These are phyloP conservation scores for Selaginella moellendorffii DNA, from an alignment of 75 land plant species.

Conservation along the genomic window DNA sequence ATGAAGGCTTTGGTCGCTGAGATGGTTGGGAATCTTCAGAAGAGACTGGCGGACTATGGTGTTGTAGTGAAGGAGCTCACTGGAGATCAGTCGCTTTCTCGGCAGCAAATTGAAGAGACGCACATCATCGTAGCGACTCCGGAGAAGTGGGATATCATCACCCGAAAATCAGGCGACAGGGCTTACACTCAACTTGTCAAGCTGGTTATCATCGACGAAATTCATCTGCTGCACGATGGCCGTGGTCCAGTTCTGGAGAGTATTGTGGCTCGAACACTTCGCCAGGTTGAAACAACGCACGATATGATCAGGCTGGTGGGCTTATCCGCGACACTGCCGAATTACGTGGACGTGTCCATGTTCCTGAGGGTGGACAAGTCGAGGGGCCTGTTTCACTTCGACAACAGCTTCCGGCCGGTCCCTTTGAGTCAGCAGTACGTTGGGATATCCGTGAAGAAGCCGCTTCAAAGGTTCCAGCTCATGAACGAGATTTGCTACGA, in stretches of 20 bases:
- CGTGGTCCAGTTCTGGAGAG: constrained; percentile 95
- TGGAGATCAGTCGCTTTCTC: constrained; percentile 78
- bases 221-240: constrained; percentile 91
- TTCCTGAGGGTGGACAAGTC: constrained; percentile 55
- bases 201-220: constrained; percentile 86
- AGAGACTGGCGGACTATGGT: constrained; percentile 54
- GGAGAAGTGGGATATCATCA: constrained; percentile 98
- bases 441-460: constrained; percentile 77
- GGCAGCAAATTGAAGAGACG: constrained; percentile 87
- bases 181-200: constrained; percentile 89
- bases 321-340: constrained; percentile 88
- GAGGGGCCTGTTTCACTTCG: constrained; percentile 77
- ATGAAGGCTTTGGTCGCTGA: constrained; percentile 98
- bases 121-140: constrained; percentile 97
- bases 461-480: constrained; percentile 74
- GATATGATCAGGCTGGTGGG: constrained; percentile 80
- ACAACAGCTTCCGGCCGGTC: constrained; percentile 92
- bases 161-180: constrained; percentile 88
- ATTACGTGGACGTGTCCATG: constrained; percentile 83
- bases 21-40: constrained; percentile 71
- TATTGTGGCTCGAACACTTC: constrained; percentile 81
- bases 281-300: too few relatives aligned
- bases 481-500: constrained; percentile 98
- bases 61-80: constrained; percentile 73
- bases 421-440: constrained; percentile 87